A percentile compares a stretch with the other conserved stretches of the same genome.
Evolutionary conservation across 345 rosid species (phyloP).

Genomic region (Aethionema arabicum): DNA sequence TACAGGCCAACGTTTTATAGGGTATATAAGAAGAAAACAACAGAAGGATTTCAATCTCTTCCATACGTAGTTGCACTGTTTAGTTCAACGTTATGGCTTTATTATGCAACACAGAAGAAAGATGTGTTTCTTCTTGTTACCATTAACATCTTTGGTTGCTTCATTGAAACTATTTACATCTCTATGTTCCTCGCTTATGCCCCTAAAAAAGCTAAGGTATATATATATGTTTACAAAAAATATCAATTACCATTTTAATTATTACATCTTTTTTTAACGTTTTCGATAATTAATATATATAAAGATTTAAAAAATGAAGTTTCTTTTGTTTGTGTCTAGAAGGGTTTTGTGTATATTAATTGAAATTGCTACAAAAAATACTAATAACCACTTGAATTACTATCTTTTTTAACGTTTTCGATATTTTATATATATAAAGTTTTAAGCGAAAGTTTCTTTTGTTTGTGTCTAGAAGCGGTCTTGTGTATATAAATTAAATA

Average conservation of each 20-base stretch:
- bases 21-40: constrained; percentile 55
- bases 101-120: constrained; percentile 48
- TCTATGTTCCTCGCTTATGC: constrained; percentile 47
- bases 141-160: constrained; percentile 45
- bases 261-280: too few species aligned
- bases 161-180: constrained; percentile 52
- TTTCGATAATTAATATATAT: neutral
- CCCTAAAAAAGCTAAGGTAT: constrained; percentile 52
- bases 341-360: too few species aligned
- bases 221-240: neutral
- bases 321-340: too few species aligned
- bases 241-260: too few species aligned
- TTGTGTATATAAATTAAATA: too few species aligned
- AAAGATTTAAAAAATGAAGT: too few species aligned
- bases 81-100: constrained; percentile 63
- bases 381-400: too few species aligned
- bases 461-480: too few species aligned
- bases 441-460: too few species aligned
- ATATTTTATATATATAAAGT: too few species aligned
- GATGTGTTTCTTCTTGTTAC: constrained; percentile 47
- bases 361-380: too few species aligned
- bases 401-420: neutral
- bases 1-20: constrained; percentile 60
- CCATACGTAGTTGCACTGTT: constrained; percentile 58
- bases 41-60: constrained; percentile 62